phyloP scores from a whole-genome alignment of 106 monocot species.

The Narthecium ossifragum region DNA sequence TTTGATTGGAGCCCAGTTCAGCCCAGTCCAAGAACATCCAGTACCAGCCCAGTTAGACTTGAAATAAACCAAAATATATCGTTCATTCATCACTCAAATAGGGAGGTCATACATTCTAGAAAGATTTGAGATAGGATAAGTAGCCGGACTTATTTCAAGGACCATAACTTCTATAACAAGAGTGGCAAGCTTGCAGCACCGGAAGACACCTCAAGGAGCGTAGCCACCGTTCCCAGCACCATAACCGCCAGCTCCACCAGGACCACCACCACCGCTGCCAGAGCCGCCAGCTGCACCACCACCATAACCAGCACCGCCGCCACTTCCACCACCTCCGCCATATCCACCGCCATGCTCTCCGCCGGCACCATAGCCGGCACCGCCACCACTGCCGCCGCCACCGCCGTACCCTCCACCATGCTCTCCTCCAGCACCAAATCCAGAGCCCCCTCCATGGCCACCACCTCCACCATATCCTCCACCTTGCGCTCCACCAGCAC shows the following conservation, averaged over 20 bases:
- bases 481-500: neutral
- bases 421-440: neutral
- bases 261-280: constrained; percentile 10
- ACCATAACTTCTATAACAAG: too few species aligned
- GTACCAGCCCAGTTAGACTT: too few species aligned
- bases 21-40: too few species aligned
- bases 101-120: too few species aligned
- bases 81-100: too few species aligned
- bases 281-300: constrained; percentile 4
- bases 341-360: constrained; percentile 6
- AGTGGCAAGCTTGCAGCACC: constrained; percentile 3
- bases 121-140: too few species aligned
- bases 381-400: constrained; percentile 3
- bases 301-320: constrained; percentile 6
- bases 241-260: neutral
- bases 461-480: constrained; percentile 11
- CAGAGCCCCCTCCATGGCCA: constrained; percentile 4
- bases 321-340: constrained; percentile 1
- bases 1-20: too few species aligned
- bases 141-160: too few species aligned
- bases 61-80: too few species aligned
- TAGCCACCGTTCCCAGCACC: constrained; percentile 8
- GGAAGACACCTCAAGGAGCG: constrained; percentile 3
- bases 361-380: neutral
- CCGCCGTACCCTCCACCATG: constrained; percentile 5